Evolutionary conservation across 2,329 filamentous ascomycete species (phyloP).

Genomic region (Ustulina deusta): DNA sequence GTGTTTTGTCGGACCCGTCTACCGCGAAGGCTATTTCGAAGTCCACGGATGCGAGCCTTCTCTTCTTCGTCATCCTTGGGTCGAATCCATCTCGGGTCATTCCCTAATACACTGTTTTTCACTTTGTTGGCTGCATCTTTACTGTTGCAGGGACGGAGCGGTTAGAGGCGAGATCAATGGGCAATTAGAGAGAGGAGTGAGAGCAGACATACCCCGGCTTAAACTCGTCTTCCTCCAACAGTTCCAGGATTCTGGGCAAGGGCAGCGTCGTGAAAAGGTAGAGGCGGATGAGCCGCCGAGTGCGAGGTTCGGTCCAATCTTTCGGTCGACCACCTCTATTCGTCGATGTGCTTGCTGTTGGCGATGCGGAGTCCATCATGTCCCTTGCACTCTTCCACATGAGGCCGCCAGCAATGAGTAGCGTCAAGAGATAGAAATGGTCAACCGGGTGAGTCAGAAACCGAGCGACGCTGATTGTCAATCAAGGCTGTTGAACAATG

Average conservation of each 20-base stretch:
- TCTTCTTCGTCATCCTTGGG: conserved; percentile 65
- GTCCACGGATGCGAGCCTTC: conserved; percentile 59
- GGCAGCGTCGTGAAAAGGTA: conserved; percentile 68
- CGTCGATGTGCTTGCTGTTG: conserved; percentile 46
- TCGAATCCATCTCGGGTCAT: conserved; percentile 69
- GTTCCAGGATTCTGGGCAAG: conserved; percentile 60
- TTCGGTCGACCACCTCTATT: conserved; percentile 63
- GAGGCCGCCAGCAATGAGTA: conserved; percentile 1
- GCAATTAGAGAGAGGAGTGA: neutral
- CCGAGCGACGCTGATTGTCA: conserved; percentile 26
- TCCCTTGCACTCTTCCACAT: conserved; percentile 26
- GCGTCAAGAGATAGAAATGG: conserved; percentile 23
- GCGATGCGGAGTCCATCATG: conserved; percentile 47
- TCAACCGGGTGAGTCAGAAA: conserved; percentile 10
- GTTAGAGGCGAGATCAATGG: conserved; percentile 30
- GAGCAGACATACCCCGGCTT: conserved; percentile 58
- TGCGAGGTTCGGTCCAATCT: conserved; percentile 66
- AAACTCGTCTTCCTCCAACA: conserved; percentile 61
- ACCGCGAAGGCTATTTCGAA: conserved; percentile 54
- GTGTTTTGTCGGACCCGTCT: conserved; percentile 44
- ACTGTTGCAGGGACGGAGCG: conserved; percentile 49
- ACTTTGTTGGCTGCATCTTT: conserved; percentile 71
- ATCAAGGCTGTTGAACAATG: conserved; percentile 26
- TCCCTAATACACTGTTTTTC: conserved; percentile 67
- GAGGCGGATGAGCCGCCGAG: conserved; percentile 66